Percentiles rank a stretch among this genome's conserved stretches.
These are phyloP conservation scores for Prunus mongolica DNA, from an alignment of 306 rosid genomes.

Conservation along the genomic window DNA sequence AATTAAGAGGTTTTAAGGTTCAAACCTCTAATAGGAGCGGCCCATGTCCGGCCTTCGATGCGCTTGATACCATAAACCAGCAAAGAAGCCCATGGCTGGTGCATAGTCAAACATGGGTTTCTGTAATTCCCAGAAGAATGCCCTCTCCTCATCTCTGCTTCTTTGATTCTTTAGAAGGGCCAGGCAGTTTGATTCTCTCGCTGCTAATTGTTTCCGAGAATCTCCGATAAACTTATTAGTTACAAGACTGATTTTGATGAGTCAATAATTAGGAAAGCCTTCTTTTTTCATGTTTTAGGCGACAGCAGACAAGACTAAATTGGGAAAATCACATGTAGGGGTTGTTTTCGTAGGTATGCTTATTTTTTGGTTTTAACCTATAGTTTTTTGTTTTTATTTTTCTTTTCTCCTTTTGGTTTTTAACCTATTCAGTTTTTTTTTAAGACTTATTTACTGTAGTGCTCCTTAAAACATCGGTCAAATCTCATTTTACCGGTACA, in stretches of 20 bases:
- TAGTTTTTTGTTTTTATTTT: too few species aligned
- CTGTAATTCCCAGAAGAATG: conserved; percentile 43
- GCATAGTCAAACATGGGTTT: conserved; percentile 90
- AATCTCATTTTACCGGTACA: too few species aligned
- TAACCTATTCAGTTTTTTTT: too few species aligned
- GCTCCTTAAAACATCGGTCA: too few species aligned
- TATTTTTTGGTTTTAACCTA: too few species aligned
- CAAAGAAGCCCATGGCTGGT: conserved; percentile 98
- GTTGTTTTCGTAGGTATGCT: too few species aligned
- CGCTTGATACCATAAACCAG: conserved; percentile 88
- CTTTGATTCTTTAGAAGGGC: neutral
- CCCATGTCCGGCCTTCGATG: conserved; percentile 89
- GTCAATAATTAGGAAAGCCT: neutral
- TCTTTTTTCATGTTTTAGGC: neutral
- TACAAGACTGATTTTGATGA: neutral
- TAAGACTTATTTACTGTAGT: too few species aligned
- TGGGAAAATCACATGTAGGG: too few species aligned
- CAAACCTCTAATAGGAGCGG: conserved; percentile 78
- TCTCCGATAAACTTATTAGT: too few species aligned
- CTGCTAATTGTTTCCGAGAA: neutral
- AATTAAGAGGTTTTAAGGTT: neutral
- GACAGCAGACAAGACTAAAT: too few species aligned
- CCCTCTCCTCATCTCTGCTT: conserved; percentile 30
- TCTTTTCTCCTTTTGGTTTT: too few species aligned
- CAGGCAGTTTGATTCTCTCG: neutral